Evolutionary conservation across 305 asterid species (phyloP).

Genomic region (Fraxinus baroniana): DNA sequence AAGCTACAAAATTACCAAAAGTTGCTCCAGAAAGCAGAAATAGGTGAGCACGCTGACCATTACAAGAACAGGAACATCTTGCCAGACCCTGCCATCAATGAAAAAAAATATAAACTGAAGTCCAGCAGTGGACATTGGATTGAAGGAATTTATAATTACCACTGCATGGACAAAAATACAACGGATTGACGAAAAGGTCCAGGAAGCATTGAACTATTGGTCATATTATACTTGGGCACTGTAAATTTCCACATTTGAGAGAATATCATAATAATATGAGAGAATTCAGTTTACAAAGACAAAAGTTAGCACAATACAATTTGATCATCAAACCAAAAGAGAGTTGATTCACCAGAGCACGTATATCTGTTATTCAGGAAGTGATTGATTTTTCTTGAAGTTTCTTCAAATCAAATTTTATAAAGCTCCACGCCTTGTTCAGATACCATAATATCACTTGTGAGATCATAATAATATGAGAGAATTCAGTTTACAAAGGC

Average conservation of each 20-base stretch:
- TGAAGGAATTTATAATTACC: slow-evolving; percentile 3
- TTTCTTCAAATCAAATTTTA: too few relatives aligned
- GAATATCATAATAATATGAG: background rate
- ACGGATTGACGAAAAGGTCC: too few relatives aligned
- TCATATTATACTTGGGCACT: slow-evolving; percentile 1
- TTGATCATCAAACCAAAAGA: background rate
- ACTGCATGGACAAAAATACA: background rate
- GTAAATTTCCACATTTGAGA: background rate
- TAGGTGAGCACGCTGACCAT: slow-evolving; percentile 98
- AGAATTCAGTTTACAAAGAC: background rate
- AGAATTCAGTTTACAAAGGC: background rate
- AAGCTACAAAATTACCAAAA: slow-evolving; percentile 60
- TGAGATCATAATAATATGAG: background rate
- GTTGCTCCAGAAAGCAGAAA: slow-evolving; percentile 98
- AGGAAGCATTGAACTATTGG: background rate
- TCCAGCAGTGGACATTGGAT: slow-evolving; percentile 10
- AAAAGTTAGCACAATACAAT: background rate
- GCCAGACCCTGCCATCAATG: slow-evolving; percentile 70
- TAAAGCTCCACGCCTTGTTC: too few relatives aligned
- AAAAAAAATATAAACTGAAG: background rate
- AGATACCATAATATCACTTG: background rate
- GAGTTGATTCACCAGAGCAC: background rate
- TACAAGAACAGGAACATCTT: slow-evolving; percentile 90
- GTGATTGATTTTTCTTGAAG: background rate
- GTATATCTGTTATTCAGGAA: background rate